Evolutionary conservation across 805 yeast species (phyloP), one percentile per base, ranked within the genome.

Genomic region (Metschnikowia amazonensis): DNA sequence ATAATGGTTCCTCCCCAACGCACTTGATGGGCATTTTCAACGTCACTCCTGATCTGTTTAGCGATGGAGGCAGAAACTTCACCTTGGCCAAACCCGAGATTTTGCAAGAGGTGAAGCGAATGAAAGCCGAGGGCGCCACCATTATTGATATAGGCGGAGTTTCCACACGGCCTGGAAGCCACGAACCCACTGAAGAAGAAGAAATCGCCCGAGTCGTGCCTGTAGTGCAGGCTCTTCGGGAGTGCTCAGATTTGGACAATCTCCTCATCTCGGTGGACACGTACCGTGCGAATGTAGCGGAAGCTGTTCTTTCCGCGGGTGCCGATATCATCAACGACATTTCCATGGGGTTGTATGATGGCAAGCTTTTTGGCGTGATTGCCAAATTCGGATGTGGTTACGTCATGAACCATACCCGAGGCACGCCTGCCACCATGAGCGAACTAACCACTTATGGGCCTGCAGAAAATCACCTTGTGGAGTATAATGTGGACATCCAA

Each of bases 291-390:
- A 56, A 59, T 1, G 96, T 94, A 10, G 98, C 98, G 0, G 70
- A 70, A 41, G 76, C 72, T 35, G 79, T 89, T 0, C 69, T 94
- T 18, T 58, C 60, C 11, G 82, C 80, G 1, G 99, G 98, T 4
- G 96, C 95, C 0, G 90, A 90, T 62, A 86, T 94, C 25, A 81
- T 94, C 58, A 94, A 94, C 65, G 99, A 94, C 62, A 82, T 94
- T 5, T 82, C 90, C 38, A 86, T 85, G 59, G 97, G 97, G 0
- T 56, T 67, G 2, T 79, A 80, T 52, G 97, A 92, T 58, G 67
- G 72, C 0, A 35, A 47, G 20, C 86, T 94, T 69, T 84, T 86
- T 53, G 63, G 66, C 0, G 84, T 87, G 1, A 79, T 88, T n/a
- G 86, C 88, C 0, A 71, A 77, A 42, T 68, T 76, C 45, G 82